Evolutionary conservation across 2,329 filamentous ascomycete genomes (phyloP).

Genomic region (Penicillium glabrum): DNA sequence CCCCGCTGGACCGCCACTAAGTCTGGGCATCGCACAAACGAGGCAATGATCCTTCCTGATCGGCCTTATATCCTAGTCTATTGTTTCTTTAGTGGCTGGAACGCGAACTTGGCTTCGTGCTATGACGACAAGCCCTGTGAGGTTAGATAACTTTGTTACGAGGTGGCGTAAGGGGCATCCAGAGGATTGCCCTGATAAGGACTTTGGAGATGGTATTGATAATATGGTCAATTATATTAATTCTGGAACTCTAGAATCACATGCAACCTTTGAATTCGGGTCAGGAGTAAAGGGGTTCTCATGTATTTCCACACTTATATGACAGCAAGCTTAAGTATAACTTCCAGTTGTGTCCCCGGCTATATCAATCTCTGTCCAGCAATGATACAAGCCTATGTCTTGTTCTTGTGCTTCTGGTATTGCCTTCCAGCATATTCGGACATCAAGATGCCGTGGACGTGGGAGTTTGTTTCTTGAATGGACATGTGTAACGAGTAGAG

Average conservation of each 20-base stretch:
- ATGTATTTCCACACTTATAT: background rate
- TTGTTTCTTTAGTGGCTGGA: conserved; percentile 8
- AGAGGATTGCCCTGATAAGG: background rate
- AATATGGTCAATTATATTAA: background rate
- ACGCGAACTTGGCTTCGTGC: background rate
- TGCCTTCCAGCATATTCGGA: too few relatives aligned
- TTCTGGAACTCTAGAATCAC: background rate
- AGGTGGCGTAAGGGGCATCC: background rate
- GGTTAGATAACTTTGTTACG: conserved; percentile 12
- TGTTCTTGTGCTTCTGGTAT: too few relatives aligned
- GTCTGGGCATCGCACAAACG: conserved; percentile 12
- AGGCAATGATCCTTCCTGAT: conserved; percentile 17
- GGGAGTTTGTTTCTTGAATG: background rate
- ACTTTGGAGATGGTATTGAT: background rate
- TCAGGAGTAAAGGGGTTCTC: background rate
- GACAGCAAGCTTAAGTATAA: background rate
- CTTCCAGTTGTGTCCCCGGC: too few relatives aligned
- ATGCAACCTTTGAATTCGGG: background rate
- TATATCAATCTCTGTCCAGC: too few relatives aligned
- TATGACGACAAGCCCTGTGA: background rate
- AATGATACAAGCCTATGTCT: too few relatives aligned
- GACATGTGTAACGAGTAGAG: background rate
- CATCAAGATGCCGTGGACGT: background rate
- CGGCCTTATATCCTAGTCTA: background rate
- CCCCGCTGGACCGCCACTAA: conserved; percentile 10